Conservation (phyloP, 2,329 filamentous ascomycete genomes). For the Amesomyces nigricolor region DNA sequence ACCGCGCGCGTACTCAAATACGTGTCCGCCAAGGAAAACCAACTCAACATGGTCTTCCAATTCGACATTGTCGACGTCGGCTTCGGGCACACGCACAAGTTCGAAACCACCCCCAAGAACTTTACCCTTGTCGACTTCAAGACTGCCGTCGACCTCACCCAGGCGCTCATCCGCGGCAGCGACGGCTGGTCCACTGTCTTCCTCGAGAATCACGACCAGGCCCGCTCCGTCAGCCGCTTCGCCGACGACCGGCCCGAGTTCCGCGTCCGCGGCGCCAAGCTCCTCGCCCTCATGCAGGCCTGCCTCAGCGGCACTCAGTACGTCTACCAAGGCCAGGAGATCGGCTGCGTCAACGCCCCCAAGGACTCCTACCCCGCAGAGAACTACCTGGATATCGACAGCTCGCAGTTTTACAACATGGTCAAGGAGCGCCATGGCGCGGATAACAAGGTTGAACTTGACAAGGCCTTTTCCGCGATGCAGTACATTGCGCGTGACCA, state of each 20-base stretch:
- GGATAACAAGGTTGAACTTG: slow-evolving; percentile 9
- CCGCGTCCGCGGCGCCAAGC: slow-evolving; percentile 43
- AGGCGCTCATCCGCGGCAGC: slow-evolving; percentile 45
- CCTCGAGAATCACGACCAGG: slow-evolving; percentile 57
- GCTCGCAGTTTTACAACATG: slow-evolving; percentile 2
- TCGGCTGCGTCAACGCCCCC: slow-evolving; percentile 52
- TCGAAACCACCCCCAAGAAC: slow-evolving; percentile 40
- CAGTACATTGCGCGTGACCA: slow-evolving; percentile 9
- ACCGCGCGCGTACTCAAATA: slow-evolving; percentile 52
- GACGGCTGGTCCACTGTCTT: slow-evolving; percentile 57
- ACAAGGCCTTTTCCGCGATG: slow-evolving; percentile 4
- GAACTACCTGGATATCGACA: slow-evolving; percentile 14
- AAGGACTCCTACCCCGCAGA: slow-evolving; percentile 28
- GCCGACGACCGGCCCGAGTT: slow-evolving; percentile 40
- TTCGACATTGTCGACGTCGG: slow-evolving; percentile 60
- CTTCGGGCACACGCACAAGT: slow-evolving; percentile 44
- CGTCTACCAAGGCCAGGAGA: slow-evolving; percentile 55
- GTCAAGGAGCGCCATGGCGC: slow-evolving; percentile 4
- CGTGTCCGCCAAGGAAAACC: slow-evolving; percentile 50
- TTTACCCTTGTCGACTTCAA: slow-evolving; percentile 47
- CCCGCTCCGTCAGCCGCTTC: slow-evolving; percentile 49
- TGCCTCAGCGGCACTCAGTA: slow-evolving; percentile 49
- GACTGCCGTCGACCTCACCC: slow-evolving; percentile 42
- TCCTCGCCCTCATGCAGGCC: slow-evolving; percentile 44
- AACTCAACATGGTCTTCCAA: slow-evolving; percentile 66